These are phyloP conservation scores for Globisporangium camurandrum DNA, from an alignment of 352 stramenopile genomes.

Conservation along the genomic window DNA sequence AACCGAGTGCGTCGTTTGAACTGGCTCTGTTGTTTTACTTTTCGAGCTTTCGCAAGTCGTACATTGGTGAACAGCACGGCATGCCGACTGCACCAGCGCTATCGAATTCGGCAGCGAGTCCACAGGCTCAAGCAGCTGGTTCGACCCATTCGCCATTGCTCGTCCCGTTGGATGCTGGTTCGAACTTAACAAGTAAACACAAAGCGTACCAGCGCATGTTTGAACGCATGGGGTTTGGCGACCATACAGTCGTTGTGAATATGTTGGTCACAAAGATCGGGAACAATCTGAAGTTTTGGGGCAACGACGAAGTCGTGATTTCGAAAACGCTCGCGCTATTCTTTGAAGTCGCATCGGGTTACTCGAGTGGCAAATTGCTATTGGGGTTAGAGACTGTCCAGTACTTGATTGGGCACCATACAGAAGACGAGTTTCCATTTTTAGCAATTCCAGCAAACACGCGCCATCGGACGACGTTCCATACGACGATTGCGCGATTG, in stretches of 20 bases:
- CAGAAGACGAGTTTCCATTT: conserved; percentile 96
- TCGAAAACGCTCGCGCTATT: conserved; percentile 95
- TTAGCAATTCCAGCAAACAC: conserved; percentile 90
- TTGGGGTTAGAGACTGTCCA: conserved; percentile 96
- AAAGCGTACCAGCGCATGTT: conserved; percentile 97
- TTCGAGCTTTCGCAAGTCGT: conserved; percentile 89
- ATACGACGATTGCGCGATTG: conserved; percentile 94
- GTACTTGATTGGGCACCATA: conserved; percentile 96
- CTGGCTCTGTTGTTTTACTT: conserved; percentile 96
- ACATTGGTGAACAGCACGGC: conserved; percentile 88
- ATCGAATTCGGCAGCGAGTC: conserved; percentile 15
- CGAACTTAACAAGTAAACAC: conserved; percentile 90
- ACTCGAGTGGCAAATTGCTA: conserved; percentile 96
- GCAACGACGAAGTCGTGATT: conserved; percentile 93
- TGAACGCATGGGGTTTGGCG: conserved; percentile 94
- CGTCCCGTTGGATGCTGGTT: conserved; percentile 57
- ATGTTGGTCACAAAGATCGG: conserved; percentile 98
- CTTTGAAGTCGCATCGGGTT: conserved; percentile 95
- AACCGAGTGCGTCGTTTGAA: conserved; percentile 92
- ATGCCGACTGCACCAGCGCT: conserved; percentile 72
- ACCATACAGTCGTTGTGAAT: conserved; percentile 96
- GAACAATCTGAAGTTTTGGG: conserved; percentile 99
- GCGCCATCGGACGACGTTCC: conserved; percentile 95
- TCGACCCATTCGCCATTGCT: conserved; percentile 52
- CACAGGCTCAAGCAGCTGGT: too few relatives aligned